Base-by-base conservation (phyloP, 331 rosid genomes). In the Stylosanthes scabra region DNA sequence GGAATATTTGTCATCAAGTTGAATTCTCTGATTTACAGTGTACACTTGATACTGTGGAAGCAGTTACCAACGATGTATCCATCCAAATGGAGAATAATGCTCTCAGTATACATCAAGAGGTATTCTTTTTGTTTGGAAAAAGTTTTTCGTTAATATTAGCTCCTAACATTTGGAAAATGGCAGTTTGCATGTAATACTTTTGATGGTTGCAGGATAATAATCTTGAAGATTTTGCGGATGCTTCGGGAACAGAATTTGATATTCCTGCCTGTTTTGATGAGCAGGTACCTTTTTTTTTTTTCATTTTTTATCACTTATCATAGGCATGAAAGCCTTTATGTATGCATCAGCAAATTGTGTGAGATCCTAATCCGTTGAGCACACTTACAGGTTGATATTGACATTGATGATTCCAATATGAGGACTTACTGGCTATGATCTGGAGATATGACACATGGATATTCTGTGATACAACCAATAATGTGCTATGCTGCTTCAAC, bases 161-260 rank as follows among this genome's bases (percentile, higher is more conserved):
- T 34, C 64, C 25, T 14, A 15, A 6, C 37, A 27, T 45, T 25
- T 28, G 16, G 37, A 52, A 44, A 45, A 50, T 41, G 68, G 71
- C 10, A 73, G 25, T 42, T 60, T 47, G 12, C 46, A 56, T 82
- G 42, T 11, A 51, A 51, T 56, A 51, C 20, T 45, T 59, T 40
- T 68, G 62, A 42, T 31, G 59, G 37, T 63, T 82, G 54, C 91
- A 87, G 96, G 90, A 83, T 58, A 15, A 75, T n/a, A 25, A 75
- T n/a, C 81, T 90, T 65, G 89, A 83, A 61, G 89, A 87, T 75
- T 79, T 90, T 60, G 85, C 85, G 13, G 81, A 85, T 71, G 81
- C 89, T 68, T 83, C 92, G 8, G 96, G 85, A 66, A 77, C 92
- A 8, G 89, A 87, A 51, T 90, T 85, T 59, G 96, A 86, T 71